These are phyloP conservation scores for Solanum sejunctum DNA, from an alignment of 257 asterid species.

Conservation along the genomic window DNA sequence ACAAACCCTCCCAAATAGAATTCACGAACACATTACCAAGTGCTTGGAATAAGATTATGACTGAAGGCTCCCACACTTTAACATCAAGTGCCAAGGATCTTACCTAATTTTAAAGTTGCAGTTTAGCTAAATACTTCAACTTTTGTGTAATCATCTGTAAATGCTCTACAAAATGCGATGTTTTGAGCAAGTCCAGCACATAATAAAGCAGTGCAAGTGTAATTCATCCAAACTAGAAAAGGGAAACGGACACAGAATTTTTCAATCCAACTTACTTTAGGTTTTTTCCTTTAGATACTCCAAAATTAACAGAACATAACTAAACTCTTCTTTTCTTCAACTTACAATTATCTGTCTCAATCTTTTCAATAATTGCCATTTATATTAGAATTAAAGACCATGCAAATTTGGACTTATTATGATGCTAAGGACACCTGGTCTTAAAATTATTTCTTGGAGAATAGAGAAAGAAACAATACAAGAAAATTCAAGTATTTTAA, in stretches of 20 bases:
- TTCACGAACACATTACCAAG: conserved; percentile 69
- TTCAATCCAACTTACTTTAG: not conserved
- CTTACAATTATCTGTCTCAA: not conserved
- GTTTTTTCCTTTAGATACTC: not conserved
- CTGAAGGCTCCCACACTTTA: conserved; percentile 88
- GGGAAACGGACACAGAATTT: not conserved
- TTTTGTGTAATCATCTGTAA: not conserved
- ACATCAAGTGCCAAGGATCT: conserved; percentile 84
- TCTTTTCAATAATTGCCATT: not conserved
- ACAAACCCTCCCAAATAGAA: conserved; percentile 76
- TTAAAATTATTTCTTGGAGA: not conserved
- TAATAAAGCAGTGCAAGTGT: not conserved
- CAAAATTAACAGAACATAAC: not conserved
- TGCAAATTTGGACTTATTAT: not conserved
- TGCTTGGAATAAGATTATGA: conserved; percentile 66
- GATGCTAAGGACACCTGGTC: not conserved
- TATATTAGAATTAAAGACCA: not conserved
- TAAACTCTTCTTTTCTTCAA: not conserved
- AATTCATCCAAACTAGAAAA: not conserved
- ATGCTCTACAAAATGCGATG: not conserved
- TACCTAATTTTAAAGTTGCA: conserved; percentile 36
- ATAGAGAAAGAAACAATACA: not conserved
- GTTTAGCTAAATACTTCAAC: not conserved
- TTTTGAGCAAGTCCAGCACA: not conserved
- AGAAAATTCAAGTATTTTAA: not conserved